Base-by-base conservation (phyloP, 2,329 filamentous ascomycete genomes). In the Didymella sp. region DNA sequence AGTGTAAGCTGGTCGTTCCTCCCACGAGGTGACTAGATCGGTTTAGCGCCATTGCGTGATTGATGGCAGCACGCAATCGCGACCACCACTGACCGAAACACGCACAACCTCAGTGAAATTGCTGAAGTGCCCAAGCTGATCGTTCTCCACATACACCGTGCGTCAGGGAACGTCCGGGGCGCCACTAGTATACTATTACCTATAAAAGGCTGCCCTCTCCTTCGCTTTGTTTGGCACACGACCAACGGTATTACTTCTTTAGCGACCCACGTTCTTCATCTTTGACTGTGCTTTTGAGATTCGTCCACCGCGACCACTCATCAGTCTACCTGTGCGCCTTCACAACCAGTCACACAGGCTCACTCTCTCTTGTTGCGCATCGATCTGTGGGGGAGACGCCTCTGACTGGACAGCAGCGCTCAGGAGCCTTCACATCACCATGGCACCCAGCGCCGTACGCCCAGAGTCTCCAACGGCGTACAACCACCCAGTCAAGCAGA, bases 371-470 rank as follows among this genome's bases (percentile, higher is more conserved):
- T n/a, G 13, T 41, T 41, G 15, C 21, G 11, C 38, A 22, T 11
- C 8, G 3, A 40, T 24, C 30, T 31, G 13, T 25, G 13, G 7
- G 13, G n/a, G 22, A 41, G 21, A 24, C 6, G 25, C 21, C 22
- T 24, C 22, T 24, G 21, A 17, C 11, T n/a, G 15, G 13, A 6
- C 41, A 53, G 30, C 38, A 31, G 41, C 31, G 31, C 28, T 11
- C 11, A 19, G 27, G n/a, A 17, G 17, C 27, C 31, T 13, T 15
- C 24, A 30, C 37, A 27, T 13, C 1, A 40, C 24, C 3, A 75
- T 75, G 72, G 72, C 71, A 38, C 72, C 72, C 13, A 69, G 71
- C 56, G 50, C 72, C 37, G 62, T 73, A 41, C 62, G 64, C 55
- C 58, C 61, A n/a, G 69, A 71, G 42, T 59, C 67, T 31, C 63